Evolutionary conservation across 768 basidiomycete species (phyloP), one percentile per base, ranked within the genome.

Genomic region (Trametes gibbosa): DNA sequence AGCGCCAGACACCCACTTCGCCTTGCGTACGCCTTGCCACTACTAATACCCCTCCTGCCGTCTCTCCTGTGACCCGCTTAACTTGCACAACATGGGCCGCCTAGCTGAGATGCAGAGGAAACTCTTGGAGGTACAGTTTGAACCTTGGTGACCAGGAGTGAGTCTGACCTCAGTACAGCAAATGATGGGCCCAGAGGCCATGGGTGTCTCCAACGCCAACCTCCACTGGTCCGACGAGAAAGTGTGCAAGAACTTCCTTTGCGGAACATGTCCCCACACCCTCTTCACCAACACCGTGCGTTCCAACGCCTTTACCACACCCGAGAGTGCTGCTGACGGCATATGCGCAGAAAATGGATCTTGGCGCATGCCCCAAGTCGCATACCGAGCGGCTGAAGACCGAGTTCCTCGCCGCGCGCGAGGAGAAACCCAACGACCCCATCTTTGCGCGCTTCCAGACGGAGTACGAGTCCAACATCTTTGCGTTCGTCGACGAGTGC

Each of bases 151-250:
- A 70, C 23, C 68, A 79, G 78, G 73, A 81, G 37, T 17, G 39
- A 50, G 19, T 2, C 56, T 54, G 60, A 58, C 42, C 27, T 16
- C 39, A 10, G 23, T 59, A 60, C 51, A 63, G 95, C 95, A 97
- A 95, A 97, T 96, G 94, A 98, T 98, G 95, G 96, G 94, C n/a
- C 91, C 96, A 46, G 96, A 99, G 77, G 95, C 97, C 19, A 96
- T 99, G 93, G 97, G 97, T 67, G 87, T 95, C 43, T 86, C 91
- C 45, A 93, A 92, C 66, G 87, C 89, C 64, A 95, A 98, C 76
- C 80, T 97, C 59, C 85, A 87, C 63, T 95, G 95, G 91, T 87
- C 85, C 32, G 92, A 95, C 75, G 95, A 96, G 67, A 98, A 98
- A 81, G 96, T 98, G 8, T 98, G 97, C 83, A 84, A 90, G 71